A percentile compares a stretch with the other conserved stretches of the same genome.
Conservation (phyloP, 768 basidiomycete species). For the Mycena chlorophos region DNA sequence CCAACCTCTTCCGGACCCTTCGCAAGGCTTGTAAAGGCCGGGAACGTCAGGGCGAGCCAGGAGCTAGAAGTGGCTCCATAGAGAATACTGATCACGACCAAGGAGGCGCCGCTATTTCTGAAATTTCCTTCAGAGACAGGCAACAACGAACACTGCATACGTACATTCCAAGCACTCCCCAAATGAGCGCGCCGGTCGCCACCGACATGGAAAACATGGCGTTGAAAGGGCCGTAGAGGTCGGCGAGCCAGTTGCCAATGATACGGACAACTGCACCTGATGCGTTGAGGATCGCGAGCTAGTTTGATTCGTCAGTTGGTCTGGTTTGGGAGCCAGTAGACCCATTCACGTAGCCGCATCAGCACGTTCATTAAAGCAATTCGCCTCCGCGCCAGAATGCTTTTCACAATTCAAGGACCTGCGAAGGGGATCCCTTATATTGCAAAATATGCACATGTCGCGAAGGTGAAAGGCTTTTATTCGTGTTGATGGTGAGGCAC, state of each 20-base stretch:
- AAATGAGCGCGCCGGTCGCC: neutral
- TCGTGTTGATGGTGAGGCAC: too few species aligned
- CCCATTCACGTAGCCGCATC: neutral
- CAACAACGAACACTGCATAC: neutral
- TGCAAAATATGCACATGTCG: too few species aligned
- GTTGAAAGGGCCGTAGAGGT: neutral
- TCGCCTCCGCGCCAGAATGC: too few species aligned
- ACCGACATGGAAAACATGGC: neutral
- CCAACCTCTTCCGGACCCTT: slow-evolving; percentile 3
- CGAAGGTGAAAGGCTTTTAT: too few species aligned
- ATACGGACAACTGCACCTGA: neutral
- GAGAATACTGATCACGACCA: neutral
- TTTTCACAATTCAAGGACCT: too few species aligned
- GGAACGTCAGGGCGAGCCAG: slow-evolving; percentile 1
- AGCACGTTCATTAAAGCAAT: neutral
- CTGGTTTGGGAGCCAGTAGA: neutral
- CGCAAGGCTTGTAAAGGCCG: neutral
- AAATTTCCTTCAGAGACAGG: neutral
- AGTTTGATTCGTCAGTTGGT: neutral
- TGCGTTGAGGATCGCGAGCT: neutral
- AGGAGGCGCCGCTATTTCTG: neutral
- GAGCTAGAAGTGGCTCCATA: neutral
- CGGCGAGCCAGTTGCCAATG: neutral
- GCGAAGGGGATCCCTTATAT: too few species aligned
- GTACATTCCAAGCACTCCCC: neutral